A percentile compares a stretch with the other conserved stretches of the same genome.
These are phyloP conservation scores for Microcyclospora pomicola DNA, from an alignment of 2,329 filamentous ascomycete genomes.

Conservation along the genomic window DNA sequence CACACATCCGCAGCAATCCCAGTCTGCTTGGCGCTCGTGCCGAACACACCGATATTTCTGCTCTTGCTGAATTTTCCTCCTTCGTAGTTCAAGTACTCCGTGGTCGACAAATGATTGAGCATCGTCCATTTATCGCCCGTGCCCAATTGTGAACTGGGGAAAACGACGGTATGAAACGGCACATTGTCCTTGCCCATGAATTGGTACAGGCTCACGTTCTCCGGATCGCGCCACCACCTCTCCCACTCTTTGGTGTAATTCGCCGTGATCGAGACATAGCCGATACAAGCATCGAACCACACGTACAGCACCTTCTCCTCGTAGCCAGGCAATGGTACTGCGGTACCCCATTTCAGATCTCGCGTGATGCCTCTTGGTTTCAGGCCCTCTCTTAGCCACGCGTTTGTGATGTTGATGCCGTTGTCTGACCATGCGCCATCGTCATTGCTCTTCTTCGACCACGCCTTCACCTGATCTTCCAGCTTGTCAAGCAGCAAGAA, in stretches of 20 bases:
- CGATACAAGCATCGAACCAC: constrained; percentile 86
- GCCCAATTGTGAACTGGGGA: constrained; percentile 75
- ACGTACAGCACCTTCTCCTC: constrained; percentile 80
- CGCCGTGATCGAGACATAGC: constrained; percentile 88
- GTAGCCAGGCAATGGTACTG: constrained; percentile 46
- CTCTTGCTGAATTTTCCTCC: constrained; percentile 89
- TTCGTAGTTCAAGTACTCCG: constrained; percentile 82
- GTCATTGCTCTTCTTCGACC: constrained; percentile 56
- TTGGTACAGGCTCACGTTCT: constrained; percentile 79
- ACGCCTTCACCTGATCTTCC: constrained; percentile 61
- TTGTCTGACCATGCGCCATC: constrained; percentile 68
- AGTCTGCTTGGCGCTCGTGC: constrained; percentile 75
- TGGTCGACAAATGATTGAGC: constrained; percentile 76
- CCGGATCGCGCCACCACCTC: constrained; percentile 85
- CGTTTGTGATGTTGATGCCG: constrained; percentile 60
- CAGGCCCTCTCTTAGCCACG: constrained; percentile 72
- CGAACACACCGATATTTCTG: constrained; percentile 78
- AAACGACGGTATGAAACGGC: constrained; percentile 80
- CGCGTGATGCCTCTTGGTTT: constrained; percentile 80
- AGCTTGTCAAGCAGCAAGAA: constrained; percentile 79
- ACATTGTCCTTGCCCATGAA: constrained; percentile 93
- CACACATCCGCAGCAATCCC: constrained; percentile 78
- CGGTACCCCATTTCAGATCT: constrained; percentile 80
- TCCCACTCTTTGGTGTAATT: constrained; percentile 84
- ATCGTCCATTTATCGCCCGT: constrained; percentile 78